Base-by-base conservation (phyloP, 139 green algal species). In the Micractinium conductrix region DNA sequence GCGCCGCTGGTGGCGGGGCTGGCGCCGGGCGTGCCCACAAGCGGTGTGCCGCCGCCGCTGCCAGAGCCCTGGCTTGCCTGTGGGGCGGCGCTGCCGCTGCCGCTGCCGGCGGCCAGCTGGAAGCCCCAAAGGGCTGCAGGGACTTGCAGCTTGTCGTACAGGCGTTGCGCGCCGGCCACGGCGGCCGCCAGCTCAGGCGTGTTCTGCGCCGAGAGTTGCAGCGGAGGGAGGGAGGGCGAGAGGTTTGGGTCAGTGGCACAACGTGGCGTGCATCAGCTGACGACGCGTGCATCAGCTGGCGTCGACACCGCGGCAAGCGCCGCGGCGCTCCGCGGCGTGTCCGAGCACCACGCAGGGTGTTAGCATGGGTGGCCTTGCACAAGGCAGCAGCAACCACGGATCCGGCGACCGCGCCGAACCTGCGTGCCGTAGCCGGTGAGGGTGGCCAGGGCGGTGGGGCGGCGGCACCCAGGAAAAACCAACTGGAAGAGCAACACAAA, bases 111-210 rank as follows among this genome's bases (percentile, higher is more conserved):
- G 22, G 50, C 17, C 4, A 50, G 35, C 33, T 60, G 48, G 72
- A 60, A 44, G 72, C 44, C 40, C 35, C 40, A 40, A 17, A 40
- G 53, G 53, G 53, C 53, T 28, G 53, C 53, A 21, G 53, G 53
- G 53, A 44, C 65, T 28, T 58, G 45, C 78, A 83, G 78, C 42
- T 63, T 74, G n/a, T 74, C 78, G 10, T n/a, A 45, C 42, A 83
- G 62, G 28, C 78, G 78, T 37, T 84, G 80, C 4, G 69, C 78
- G 24, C 62, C 65, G 3, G 76, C 53, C 10, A 88, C 60, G 12
- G 84, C 84, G 1, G 84, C 76, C 30, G n/a, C 68, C 48, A 88
- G 53, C 42, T 88, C 84, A 6, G 84, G 68, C 3, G 76, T 88
- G 74, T 8, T 50, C 75, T 81, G 73, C n/a, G 22, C 19, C 4